These are phyloP conservation scores for Ophiostoma angusticollis DNA, from an alignment of 2,329 filamentous ascomycete genomes.

Conservation along the genomic window DNA sequence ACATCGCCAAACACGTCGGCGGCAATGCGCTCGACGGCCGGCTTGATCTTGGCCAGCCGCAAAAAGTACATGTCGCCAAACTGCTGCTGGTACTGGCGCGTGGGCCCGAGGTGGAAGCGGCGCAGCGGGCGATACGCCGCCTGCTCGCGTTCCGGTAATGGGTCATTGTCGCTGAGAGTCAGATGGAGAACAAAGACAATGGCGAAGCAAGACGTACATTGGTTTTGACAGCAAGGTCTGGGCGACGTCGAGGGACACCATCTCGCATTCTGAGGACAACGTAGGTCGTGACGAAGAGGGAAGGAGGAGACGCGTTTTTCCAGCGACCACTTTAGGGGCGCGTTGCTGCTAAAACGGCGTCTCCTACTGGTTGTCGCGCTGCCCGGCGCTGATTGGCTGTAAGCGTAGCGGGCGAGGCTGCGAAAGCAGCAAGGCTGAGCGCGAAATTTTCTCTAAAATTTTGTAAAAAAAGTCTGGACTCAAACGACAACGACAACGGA, in stretches of 20 bases:
- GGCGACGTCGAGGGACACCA: slow-evolving; percentile 33
- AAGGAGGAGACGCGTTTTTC: slow-evolving; percentile 1
- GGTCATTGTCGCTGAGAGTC: slow-evolving; percentile 23
- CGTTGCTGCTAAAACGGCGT: no score
- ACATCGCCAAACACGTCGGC: slow-evolving; percentile 64
- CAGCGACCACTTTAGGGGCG: not conserved
- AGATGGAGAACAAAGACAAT: not conserved
- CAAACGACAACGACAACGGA: not conserved
- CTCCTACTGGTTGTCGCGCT: no score
- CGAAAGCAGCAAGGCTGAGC: no score
- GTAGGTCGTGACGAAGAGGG: not conserved
- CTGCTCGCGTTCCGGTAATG: slow-evolving; percentile 33
- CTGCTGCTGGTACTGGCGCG: slow-evolving; percentile 78
- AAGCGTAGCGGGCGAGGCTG: no score
- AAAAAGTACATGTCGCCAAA: slow-evolving; percentile 97
- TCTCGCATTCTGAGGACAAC: slow-evolving; percentile 15
- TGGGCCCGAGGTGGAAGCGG: slow-evolving; percentile 59
- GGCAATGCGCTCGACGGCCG: slow-evolving; percentile 63
- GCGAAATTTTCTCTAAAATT: no score
- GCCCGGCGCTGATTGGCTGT: no score
- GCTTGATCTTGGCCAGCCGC: slow-evolving; percentile 76
- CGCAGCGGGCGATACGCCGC: slow-evolving; percentile 60
- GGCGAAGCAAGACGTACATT: slow-evolving; percentile 26
- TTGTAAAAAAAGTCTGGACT: no score
- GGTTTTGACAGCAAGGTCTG: slow-evolving; percentile 34